Percentiles rank a stretch among this genome's conserved stretches.
Evolutionary conservation across 345 rosid species (phyloP).

Genomic region (Populus euphratica): DNA sequence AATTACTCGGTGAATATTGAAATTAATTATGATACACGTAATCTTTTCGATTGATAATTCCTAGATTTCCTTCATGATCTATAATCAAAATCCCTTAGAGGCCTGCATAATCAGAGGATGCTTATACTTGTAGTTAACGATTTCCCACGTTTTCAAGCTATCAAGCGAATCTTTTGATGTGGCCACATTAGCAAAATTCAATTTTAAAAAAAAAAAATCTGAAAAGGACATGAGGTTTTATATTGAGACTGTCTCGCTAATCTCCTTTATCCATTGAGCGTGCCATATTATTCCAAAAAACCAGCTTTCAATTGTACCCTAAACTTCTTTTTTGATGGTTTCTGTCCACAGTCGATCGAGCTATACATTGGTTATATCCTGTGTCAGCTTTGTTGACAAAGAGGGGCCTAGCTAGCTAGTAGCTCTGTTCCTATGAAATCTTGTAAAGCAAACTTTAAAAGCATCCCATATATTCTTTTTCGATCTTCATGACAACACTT

Average conservation of each 20-base stretch:
- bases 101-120: constrained; percentile 34
- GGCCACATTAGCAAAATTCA: background rate
- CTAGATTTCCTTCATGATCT: background rate
- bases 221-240: constrained; percentile 46
- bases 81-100: background rate
- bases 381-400: background rate
- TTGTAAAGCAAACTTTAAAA: background rate
- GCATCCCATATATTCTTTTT: background rate
- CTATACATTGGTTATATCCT: background rate
- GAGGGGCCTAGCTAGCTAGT: background rate
- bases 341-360: background rate
- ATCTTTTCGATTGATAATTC: background rate
- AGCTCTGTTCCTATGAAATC: background rate
- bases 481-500: background rate
- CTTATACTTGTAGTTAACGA: constrained; percentile 71
- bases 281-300: constrained; percentile 20
- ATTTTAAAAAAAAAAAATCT: background rate
- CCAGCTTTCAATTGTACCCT: constrained; percentile 15
- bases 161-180: constrained; percentile 56
- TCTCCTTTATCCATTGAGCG: constrained; percentile 18
- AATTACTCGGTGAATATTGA: background rate
- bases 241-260: constrained; percentile 16
- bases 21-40: background rate
- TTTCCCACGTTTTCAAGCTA: constrained; percentile 59
- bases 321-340: background rate